Evolutionary conservation across 768 basidiomycete genomes (phyloP), one percentile per base, ranked within the genome.

Genomic region (Lentinus tigrinus): DNA sequence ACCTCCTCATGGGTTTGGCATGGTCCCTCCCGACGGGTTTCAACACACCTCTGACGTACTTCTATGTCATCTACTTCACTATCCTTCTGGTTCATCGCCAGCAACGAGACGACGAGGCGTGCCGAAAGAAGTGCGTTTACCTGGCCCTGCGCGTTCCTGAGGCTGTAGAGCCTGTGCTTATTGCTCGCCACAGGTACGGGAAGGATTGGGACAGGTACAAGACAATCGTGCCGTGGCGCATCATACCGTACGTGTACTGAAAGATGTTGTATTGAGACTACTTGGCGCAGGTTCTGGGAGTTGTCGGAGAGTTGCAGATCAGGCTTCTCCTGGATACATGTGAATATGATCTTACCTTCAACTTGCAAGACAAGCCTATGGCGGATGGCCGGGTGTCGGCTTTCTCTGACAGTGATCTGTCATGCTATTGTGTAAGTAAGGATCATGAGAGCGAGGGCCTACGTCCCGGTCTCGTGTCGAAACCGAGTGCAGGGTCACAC

Each of bases 11-110:
- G 91, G 87, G 85, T 23, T 73, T 93, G 46, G 90, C 94, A 0
- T 98, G 96, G 95, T 97, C 88, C 55, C 81, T 98, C 16, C 91
- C 95, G 1, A 95, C 93, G 1, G 93, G 92, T 4, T 93, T 97
- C 72, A 78, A 85, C 44, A 95, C 94, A 0, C 96, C 95, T 21
- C 83, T 98, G 70, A 95, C 97, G 4, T 95, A 98, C 77, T 99
- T 95, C 77, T 98, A 98, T 68, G 83, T 91, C 26, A 69, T 78
- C 57, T 98, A 97, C 77, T 98, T 99, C 66, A 78, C 82, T 3
- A 82, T 96, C 28, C 82, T 99, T 26, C 87, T 99, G 56, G 77
- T 94, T 28, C 97, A 98, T 73, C 80, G 97, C 56, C 93, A 98
- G 73, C 78, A 75, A 57, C 82, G 97, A 34, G 97, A 99, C 70